Evolutionary conservation across 176 grass and related monocot genomes (phyloP).

Genomic region (Phyllostachys edulis): DNA sequence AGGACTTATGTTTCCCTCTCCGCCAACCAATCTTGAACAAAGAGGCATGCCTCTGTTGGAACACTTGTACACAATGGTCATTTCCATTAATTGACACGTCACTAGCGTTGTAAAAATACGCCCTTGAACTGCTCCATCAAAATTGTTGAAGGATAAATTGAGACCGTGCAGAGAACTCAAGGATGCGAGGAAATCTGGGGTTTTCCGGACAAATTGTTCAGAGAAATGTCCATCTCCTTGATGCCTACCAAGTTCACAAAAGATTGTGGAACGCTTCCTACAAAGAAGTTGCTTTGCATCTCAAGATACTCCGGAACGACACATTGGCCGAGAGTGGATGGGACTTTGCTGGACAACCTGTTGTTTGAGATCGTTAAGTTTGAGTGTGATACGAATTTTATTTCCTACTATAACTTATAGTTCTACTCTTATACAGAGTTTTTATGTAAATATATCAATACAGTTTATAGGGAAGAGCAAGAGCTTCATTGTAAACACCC

Average conservation of each 20-base stretch:
- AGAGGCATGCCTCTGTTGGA: neutral
- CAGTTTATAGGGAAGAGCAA: too few relatives aligned
- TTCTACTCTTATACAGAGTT: too few relatives aligned
- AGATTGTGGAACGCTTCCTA: constrained; percentile 50
- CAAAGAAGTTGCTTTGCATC: constrained; percentile 50
- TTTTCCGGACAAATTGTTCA: constrained; percentile 41
- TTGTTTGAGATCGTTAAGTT: too few relatives aligned
- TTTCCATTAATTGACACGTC: constrained; percentile 41
- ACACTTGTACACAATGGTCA: constrained; percentile 28
- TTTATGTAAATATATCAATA: too few relatives aligned
- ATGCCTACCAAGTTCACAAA: constrained; percentile 34
- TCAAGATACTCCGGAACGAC: constrained; percentile 40
- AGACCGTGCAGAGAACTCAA: constrained; percentile 1
- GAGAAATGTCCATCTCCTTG: constrained; percentile 49
- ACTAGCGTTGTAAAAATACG: constrained; percentile 22
- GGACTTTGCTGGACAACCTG: constrained; percentile 38
- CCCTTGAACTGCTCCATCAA: constrained; percentile 29
- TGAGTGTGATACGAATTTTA: too few relatives aligned
- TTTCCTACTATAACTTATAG: too few relatives aligned
- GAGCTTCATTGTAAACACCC: too few relatives aligned
- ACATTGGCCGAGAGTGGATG: constrained; percentile 32
- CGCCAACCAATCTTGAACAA: constrained; percentile 7
- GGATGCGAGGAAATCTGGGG: constrained; percentile 38
- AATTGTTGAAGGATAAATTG: constrained; percentile 64
- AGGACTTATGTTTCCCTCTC: neutral